Evolutionary conservation across 768 basidiomycete genomes (phyloP).

Genomic region (Lactarius hatsudake): DNA sequence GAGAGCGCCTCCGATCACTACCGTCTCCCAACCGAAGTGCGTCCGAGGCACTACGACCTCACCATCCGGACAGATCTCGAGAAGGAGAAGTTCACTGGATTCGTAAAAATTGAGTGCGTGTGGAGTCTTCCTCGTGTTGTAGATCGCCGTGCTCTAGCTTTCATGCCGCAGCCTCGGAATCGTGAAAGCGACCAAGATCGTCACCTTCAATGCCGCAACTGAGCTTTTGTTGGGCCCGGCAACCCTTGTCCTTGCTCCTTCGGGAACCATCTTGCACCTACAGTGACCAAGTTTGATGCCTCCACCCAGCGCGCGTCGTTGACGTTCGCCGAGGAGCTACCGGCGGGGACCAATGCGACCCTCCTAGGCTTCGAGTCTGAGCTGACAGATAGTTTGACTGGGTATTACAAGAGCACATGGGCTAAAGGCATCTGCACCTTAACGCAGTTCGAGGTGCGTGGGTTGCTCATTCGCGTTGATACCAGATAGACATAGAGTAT

Average conservation of each 20-base stretch:
- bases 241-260: slow-evolving; percentile 51
- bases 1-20: slow-evolving; percentile 31
- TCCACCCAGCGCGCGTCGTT: slow-evolving; percentile 64
- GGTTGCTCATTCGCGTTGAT: not conserved
- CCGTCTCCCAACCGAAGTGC: slow-evolving; percentile 65
- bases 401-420: slow-evolving; percentile 76
- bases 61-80: slow-evolving; percentile 81
- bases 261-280: slow-evolving; percentile 46
- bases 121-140: not conserved
- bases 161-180: slow-evolving; percentile 54
- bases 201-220: slow-evolving; percentile 61
- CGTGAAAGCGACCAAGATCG: slow-evolving; percentile 52
- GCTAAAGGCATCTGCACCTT: slow-evolving; percentile 69
- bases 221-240: slow-evolving; percentile 57
- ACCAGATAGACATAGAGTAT: not conserved
- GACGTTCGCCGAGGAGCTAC: slow-evolving; percentile 54
- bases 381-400: slow-evolving; percentile 71
- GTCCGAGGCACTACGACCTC: slow-evolving; percentile 75
- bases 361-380: slow-evolving; percentile 67
- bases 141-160: not conserved
- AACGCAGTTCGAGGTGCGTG: slow-evolving; percentile 81
- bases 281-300: slow-evolving; percentile 50
- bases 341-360: slow-evolving; percentile 65
- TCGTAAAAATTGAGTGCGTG: slow-evolving; percentile 65
- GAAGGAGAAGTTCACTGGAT: slow-evolving; percentile 68